phyloP scores from a whole-genome alignment of 495 filamentous ascomycete species.

The Schizothecium vesticola region DNA sequence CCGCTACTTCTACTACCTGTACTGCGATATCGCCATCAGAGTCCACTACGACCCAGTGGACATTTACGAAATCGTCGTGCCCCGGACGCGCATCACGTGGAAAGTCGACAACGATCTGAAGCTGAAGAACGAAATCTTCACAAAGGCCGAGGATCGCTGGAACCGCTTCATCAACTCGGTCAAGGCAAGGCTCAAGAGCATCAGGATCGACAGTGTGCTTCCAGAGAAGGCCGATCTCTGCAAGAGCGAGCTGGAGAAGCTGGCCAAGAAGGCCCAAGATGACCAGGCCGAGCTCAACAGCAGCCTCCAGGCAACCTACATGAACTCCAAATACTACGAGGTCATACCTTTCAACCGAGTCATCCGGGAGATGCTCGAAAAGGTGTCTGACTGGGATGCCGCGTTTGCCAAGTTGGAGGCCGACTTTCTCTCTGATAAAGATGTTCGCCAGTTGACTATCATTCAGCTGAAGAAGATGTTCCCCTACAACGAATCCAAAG shows the following conservation, averaged over 20 bases:
- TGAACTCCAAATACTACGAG: constrained; percentile 90
- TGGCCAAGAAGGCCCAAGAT: constrained; percentile 70
- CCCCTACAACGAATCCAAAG: constrained; percentile 75
- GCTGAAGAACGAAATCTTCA: constrained; percentile 87
- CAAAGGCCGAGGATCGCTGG: constrained; percentile 70
- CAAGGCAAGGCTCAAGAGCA: constrained; percentile 72
- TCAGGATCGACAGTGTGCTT: constrained; percentile 84
- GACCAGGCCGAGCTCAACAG: constrained; percentile 67
- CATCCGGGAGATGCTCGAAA: constrained; percentile 83
- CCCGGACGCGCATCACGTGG: constrained; percentile 85
- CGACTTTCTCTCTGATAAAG: constrained; percentile 95
- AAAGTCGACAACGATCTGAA: constrained; percentile 90
- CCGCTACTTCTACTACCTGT: constrained; percentile 80
- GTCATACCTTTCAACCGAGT: constrained; percentile 87
- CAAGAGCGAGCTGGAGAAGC: constrained; percentile 68
- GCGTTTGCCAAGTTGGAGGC: constrained; percentile 85
- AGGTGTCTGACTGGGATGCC: constrained; percentile 88
- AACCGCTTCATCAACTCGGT: constrained; percentile 84
- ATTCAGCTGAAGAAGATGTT: constrained; percentile 94
- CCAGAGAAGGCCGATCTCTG: constrained; percentile 78
- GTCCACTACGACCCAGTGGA: constrained; percentile 91
- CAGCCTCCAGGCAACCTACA: constrained; percentile 84
- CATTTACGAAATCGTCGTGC: constrained; percentile 92
- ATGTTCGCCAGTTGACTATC: constrained; percentile 86
- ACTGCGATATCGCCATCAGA: constrained; percentile 65